Base-by-base conservation (phyloP, 148 eudicot genomes). In the Spergularia marina region DNA sequence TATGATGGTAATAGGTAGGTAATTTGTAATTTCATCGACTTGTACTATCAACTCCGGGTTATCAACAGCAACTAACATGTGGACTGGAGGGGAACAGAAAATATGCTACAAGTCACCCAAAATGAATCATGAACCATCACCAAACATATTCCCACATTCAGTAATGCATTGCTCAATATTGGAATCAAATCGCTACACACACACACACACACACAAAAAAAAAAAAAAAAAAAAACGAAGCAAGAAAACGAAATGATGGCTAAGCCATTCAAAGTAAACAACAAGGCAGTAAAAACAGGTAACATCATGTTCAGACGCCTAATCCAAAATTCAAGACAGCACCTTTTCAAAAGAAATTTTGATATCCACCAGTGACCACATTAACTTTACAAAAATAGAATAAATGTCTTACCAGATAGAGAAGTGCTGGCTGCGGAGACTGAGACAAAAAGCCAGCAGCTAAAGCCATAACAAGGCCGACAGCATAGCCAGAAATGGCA, bases 371-470 rank as follows among this genome's bases (percentile, higher is more conserved):
- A 36, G 16, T 16, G 55, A 13, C 12, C 12, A 3, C 16, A 62
- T 15, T 11, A 58, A 61, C 11, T 60, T 4, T 16, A 36, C 7
- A 69, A 17, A 17, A 5, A n/a, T 12, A 11, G n/a, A 12, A 6
- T 12, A 56, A 34, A 74, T 2, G 36, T 62, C 81, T 65, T 83
- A 95, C 99, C 97, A 95, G 84, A 82, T 95, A 95, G n/a, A 95
- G 83, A 81, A 95, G 96, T 16, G 99, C 99, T 40, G 99, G 99
- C 74, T 95, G 99, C n/a, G 99, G 92, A 47, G 99, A 90, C 68
- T 80, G 96, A 69, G 97, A 88, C 85, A 95, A 82, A 68, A 92
- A 82, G 68, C 97, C 99, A 79, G 99, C 99, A 75, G 97, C 77
- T 81, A 95, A 85, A 68, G 99, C 99, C 54, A 86, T 74, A 58